These are phyloP conservation scores for Zea luxurians DNA, from an alignment of 176 grass and related monocot species.

Conservation along the genomic window DNA sequence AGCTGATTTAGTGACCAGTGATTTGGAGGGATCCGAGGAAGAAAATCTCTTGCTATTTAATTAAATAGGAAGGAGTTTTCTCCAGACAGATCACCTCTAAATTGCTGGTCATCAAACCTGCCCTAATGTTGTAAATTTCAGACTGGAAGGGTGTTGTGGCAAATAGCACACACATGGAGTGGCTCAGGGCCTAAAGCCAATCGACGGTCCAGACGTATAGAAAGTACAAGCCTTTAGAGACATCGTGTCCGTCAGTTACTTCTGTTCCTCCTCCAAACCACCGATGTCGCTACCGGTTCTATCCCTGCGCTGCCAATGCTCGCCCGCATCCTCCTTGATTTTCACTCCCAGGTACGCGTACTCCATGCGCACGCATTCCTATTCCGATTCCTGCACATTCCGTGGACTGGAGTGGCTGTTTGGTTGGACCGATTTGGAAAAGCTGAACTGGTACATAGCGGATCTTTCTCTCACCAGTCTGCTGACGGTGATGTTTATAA, in stretches of 20 bases:
- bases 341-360: slow-evolving; percentile 16
- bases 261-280: background rate
- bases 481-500: background rate
- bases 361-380: background rate
- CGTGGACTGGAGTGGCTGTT: too few relatives aligned
- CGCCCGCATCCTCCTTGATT: background rate
- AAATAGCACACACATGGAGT: background rate
- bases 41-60: too few relatives aligned
- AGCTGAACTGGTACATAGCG: background rate
- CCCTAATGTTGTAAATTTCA: background rate
- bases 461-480: slow-evolving; percentile 8
- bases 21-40: too few relatives aligned
- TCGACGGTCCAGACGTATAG: background rate
- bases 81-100: too few relatives aligned
- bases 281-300: background rate
- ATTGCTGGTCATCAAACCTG: too few relatives aligned
- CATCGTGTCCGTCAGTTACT: background rate
- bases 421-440: slow-evolving; percentile 5
- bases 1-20: too few relatives aligned
- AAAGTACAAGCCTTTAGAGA: background rate
- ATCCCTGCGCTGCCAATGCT: background rate
- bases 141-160: background rate
- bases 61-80: too few relatives aligned
- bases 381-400: background rate
- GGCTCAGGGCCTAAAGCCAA: background rate